Base-by-base conservation (phyloP, 768 basidiomycete genomes). In the Lactifluus rugatus region DNA sequence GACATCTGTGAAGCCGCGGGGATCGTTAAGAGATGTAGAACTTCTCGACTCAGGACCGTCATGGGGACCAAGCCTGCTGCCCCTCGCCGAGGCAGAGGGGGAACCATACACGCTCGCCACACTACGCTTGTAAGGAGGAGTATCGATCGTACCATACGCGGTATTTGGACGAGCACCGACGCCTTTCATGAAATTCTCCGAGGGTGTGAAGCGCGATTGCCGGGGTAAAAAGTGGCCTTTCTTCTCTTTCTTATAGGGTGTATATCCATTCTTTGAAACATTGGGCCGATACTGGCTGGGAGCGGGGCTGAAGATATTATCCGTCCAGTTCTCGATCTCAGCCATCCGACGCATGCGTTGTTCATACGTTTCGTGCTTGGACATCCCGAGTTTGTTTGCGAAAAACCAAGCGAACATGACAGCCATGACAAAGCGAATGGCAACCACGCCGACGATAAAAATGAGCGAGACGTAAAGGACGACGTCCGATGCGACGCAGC, bases 361-460 rank as follows among this genome's bases (percentile, higher is more conserved):
- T 68, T 90, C 85, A 69, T 93, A 92, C 16, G 92, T 91, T 73
- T 99, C 96, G 39, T 82, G 80, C 61, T 88, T 87, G 78, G 95
- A 98, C 63, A 89, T 87, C 48, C 96, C 96, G 42, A 99, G 78
- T 66, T 84, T 84, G 85, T 89, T 93, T n/a, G 89, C 92, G 70
- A 90, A 87, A 80, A 97, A 98, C 96, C 96, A 99, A 25, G 89
- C 80, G 72, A 98, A 99, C 70, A 95, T 78, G 68, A 96, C 89
- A 48, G 96, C 96, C 93, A 98, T 95, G 65, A 81, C 76, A 74
- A 98, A 99, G 36, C 93, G 89, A 70, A 96, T 93, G 54, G 82
- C 79, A 62, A 98, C 95, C 61, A 98, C 95, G 60, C 95, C 95
- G 62, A 95, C 86, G 70, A 99, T 98, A 80, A 98, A 96, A 64